Base-by-base conservation (phyloP, 306 rosid species). In the Malus asiatica region DNA sequence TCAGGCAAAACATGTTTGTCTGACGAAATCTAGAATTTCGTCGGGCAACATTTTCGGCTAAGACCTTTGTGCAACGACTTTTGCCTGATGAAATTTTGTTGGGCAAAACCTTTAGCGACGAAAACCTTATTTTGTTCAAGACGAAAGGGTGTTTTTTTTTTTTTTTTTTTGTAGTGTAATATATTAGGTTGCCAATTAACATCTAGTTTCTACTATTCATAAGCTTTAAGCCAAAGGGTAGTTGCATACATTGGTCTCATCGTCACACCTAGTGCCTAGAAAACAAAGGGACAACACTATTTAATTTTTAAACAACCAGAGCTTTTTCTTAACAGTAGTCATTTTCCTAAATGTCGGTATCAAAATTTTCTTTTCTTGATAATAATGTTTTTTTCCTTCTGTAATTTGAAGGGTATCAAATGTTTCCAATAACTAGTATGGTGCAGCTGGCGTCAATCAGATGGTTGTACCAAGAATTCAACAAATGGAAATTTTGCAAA, bases 381-480 rank as follows among this genome's bases (percentile, higher is more conserved):
- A 52, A 61, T 44, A 16, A 59, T 25, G 2, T 32, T 62, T 16
- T 61, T 60, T 27, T 27, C 27, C 57, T 23, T 23, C 68, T 45
- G 59, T 58, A 22, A 18, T 32, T 61, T 19, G 58, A 73, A 73
- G 68, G 73, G 86, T 32, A 82, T 85, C 86, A 88, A 73, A 72
- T 68, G 29, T 82, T 86, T 91, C 80, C 82, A 48, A 48, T 66
- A 82, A 86, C 42, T 82, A 80, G 85, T 77, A 82, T 19, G 57
- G 77, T 85, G 89, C 84, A 89, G 88, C 88, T 91, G 90, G 90
- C 93, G 82, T 76, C 80, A 79, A 86, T 70, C 74, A 29, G 76
- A 35, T 66, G 33, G 82, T 83, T 48, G 77, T 74, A 68, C 80
- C 76, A 82, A 76, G 76, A 68, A 73, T 78, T 72, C 86, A 75